phyloP scores from a whole-genome alignment of 208 protist genomes.

The Tetramitus jugosus region DNA sequence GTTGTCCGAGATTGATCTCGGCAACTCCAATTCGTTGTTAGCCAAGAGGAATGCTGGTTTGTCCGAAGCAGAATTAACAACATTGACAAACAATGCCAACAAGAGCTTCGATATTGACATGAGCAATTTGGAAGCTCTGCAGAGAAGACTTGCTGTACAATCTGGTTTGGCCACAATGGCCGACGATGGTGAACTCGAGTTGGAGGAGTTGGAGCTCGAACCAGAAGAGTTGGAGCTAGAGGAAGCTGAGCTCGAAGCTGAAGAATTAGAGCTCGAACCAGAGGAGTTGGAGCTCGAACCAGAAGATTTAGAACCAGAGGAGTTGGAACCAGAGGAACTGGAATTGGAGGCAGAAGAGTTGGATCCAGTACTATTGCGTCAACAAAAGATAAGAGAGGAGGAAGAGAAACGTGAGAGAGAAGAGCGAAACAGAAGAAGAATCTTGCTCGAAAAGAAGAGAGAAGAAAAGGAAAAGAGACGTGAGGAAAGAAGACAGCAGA shows the following conservation, averaged over 20 bases:
- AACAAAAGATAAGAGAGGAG: background rate
- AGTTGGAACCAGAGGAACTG: slow-evolving; percentile 9
- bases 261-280: slow-evolving; percentile 15
- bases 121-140: background rate
- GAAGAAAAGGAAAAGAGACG: background rate
- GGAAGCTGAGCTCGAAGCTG: background rate
- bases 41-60: background rate
- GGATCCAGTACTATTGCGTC: too few relatives aligned
- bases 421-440: background rate
- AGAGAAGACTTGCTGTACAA: background rate
- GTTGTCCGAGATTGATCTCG: background rate
- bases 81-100: background rate
- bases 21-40: background rate
- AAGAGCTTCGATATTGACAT: background rate
- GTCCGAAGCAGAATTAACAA: background rate
- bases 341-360: background rate
- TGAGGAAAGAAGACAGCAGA: background rate
- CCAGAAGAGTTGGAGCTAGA: background rate
- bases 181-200: background rate
- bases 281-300: background rate
- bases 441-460: too few relatives aligned
- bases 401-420: background rate
- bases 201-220: background rate
- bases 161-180: background rate
- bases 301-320: background rate